Base-by-base conservation (phyloP, 805 yeast genomes). In the Ascoidea rubescens region DNA sequence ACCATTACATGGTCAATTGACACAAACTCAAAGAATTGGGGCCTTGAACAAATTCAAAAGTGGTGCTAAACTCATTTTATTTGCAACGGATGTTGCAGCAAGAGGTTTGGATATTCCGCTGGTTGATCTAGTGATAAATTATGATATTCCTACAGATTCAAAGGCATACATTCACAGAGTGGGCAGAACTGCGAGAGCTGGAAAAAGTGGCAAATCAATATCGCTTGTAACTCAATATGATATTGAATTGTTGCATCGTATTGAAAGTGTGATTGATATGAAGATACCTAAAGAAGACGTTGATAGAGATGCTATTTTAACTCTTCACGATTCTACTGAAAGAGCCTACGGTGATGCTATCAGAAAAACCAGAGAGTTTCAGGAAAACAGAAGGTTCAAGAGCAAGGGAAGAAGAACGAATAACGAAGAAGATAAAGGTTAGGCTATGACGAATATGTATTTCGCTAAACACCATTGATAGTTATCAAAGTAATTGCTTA, bases 161-260 rank as follows among this genome's bases (percentile, higher is more conserved):
- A 87, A 85, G 64, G 87, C 89, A 8, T 85, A 83, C 61, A 82
- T 85, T 58, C 95, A 85, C 65, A 73, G 96, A 67, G 96, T 90
- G 42, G 97, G 97, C 53, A 83, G 97, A 72, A 89, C 96, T 42
- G 96, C 97, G 1, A 82, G 96, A 67, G 95, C 96, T 0, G 96
- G 96, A 17, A 77, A 89, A 59, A 79, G 91, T 0, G 96, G 96
- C 49, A 85, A 83, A 64, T 86, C 96, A 2, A 74, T 90, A 16
- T 84, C 96, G 2, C 70, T 90, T 53, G 95, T 89, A 37, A 90
- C 98, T 0, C 99, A 93, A 66, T 93, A 93, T 64, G 99, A 93
- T 66, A 72, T 93, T 55, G 97, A 90, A 66, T 70, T 89, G 60
- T 86, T 87, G 62, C 70, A 89, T 57, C 75, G 96, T 62, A 90